These are phyloP conservation scores for Hippophae tibetana DNA, from an alignment of 306 rosid species.

Conservation along the genomic window DNA sequence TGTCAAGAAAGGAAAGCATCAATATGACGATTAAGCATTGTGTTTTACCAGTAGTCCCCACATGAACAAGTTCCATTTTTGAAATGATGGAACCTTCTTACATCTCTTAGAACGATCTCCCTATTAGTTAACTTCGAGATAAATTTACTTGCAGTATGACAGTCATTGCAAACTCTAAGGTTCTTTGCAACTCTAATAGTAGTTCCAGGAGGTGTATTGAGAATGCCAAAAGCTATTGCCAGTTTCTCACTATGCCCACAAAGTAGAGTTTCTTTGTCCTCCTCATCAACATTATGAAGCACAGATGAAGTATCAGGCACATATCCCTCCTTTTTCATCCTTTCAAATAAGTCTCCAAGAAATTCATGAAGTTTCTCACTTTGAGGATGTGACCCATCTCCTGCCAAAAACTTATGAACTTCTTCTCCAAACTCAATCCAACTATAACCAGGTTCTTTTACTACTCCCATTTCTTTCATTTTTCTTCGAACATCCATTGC, in stretches of 20 bases:
- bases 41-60: slow-evolving; percentile 72
- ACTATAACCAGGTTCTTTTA: slow-evolving; percentile 85
- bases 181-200: slow-evolving; percentile 85
- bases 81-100: slow-evolving; percentile 92
- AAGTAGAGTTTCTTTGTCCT: slow-evolving; percentile 69
- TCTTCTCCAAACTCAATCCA: slow-evolving; percentile 78
- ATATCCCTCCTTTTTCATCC: slow-evolving; percentile 77
- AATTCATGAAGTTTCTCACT: slow-evolving; percentile 52
- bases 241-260: slow-evolving; percentile 94
- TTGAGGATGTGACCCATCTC: slow-evolving; percentile 69
- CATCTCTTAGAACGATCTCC: slow-evolving; percentile 81
- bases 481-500: slow-evolving; percentile 58
- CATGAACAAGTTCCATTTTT: slow-evolving; percentile 78
- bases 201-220: slow-evolving; percentile 69
- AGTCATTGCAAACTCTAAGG: slow-evolving; percentile 86
- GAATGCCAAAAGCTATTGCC: slow-evolving; percentile 84
- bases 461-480: slow-evolving; percentile 78
- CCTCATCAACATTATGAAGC: slow-evolving; percentile 71
- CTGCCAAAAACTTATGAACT: slow-evolving; percentile 79
- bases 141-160: slow-evolving; percentile 62
- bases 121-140: slow-evolving; percentile 66
- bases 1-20: background rate
- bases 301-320: slow-evolving; percentile 86
- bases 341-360: slow-evolving; percentile 47
- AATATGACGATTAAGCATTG: background rate